Percentiles rank a stretch among this genome's conserved stretches.
Evolutionary conservation across 371 early-diverging fungal species (phyloP).

Genomic region (Rhizopus arrhizus): DNA sequence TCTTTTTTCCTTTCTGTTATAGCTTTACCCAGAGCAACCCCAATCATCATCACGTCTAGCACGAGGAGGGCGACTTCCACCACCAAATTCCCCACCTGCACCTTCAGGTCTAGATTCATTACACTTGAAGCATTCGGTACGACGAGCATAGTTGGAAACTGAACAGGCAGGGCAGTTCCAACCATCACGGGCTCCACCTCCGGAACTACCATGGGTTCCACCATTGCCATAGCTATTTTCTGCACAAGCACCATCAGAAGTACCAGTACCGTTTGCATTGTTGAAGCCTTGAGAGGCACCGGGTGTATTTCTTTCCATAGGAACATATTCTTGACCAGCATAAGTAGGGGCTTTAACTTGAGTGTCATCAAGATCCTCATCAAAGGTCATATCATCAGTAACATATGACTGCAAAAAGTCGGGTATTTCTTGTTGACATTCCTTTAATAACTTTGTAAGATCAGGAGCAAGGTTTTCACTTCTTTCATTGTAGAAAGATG

Average conservation of each 20-base stretch:
- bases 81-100: conserved; percentile 46
- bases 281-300: conserved; percentile 43
- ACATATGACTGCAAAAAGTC: conserved; percentile 60
- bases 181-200: conserved; percentile 51
- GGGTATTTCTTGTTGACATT: conserved; percentile 82
- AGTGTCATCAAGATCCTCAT: conserved; percentile 53
- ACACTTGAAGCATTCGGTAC: conserved; percentile 71
- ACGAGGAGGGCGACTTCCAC: conserved; percentile 42
- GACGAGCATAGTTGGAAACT: conserved; percentile 45
- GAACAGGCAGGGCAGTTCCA: conserved; percentile 65
- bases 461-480: conserved; percentile 57
- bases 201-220: conserved; percentile 19
- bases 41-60: conserved; percentile 71
- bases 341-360: conserved; percentile 46
- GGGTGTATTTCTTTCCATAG: conserved; percentile 37
- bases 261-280: conserved; percentile 34
- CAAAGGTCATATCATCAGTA: conserved; percentile 30
- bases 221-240: conserved; percentile 47
- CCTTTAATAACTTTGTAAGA: conserved; percentile 76
- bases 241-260: conserved; percentile 31
- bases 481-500: conserved; percentile 69
- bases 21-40: conserved; percentile 61
- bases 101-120: conserved; percentile 58
- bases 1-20: conserved; percentile 1
- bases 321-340: conserved; percentile 51